Evolutionary conservation across 352 stramenopile species (phyloP), one percentile per base, ranked within the genome.

Genomic region (Phytophthora pisi): DNA sequence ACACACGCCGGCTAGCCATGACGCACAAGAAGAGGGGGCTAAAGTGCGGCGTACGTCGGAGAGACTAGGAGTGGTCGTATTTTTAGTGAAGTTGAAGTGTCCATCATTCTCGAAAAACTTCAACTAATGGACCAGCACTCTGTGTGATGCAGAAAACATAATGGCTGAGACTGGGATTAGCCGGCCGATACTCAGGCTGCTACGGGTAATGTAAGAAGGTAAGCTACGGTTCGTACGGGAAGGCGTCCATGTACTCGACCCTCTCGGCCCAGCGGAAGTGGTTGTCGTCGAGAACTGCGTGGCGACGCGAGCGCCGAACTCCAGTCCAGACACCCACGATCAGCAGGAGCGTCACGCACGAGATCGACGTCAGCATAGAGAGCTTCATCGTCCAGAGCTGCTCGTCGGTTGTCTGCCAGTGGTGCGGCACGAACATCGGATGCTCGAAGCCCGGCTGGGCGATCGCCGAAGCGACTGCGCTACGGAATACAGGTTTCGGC

Each of bases 1-100:
- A 72, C 28, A 86, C 74, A 40, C 79, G 75, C 11, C 77, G 69
- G 49, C 62, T 76, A 11, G 31, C 50, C 60, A 70, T 77, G n/a
- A 36, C 49, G 28, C 20, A 42, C 10, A 42, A 3, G 13, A 30
- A 43, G 54, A 38, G 26, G 8, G 8, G 26, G 10, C 5, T 2
- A 38, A 0, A 40, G 26, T 40, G 26, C 7, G 13, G 31, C 16
- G 9, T n/a, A 34, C 20, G 2, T 8, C 3, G 9, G 2, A 20
- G 4, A 34, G 47, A 28, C 18, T 3, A 57, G 7, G 3, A 43
- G 9, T 1, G 15, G 38, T 38, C 13, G 6, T 51, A 56, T 61
- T 70, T 70, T 53, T 61, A 43, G 40, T 40, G 20, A 51, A 65
- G 63, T 52, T 61, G 50, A 36, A 67, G 56, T 65, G 49, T 23